A percentile compares a stretch with the other conserved stretches of the same genome.
phyloP scores from a whole-genome alignment of 1,284 basidiomycete species.

The Neonothopanus nambi region DNA sequence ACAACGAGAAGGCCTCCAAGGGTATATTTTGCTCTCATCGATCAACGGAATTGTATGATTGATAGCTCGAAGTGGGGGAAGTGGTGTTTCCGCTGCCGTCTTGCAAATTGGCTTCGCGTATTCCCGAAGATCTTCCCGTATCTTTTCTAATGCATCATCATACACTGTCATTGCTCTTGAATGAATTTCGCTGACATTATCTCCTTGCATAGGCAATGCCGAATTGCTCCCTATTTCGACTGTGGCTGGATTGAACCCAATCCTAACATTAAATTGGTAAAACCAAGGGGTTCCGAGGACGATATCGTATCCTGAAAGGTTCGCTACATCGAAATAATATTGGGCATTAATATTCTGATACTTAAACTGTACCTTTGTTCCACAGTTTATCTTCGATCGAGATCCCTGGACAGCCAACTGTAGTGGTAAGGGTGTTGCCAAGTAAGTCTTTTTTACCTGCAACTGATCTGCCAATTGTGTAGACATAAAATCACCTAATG shows the following conservation, averaged over 20 bases:
- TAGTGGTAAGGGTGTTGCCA: conserved; percentile 26
- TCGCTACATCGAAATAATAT: conserved; percentile 27
- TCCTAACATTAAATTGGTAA: conserved; percentile 26
- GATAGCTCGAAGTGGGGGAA: conserved; percentile 32
- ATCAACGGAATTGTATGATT: conserved; percentile 37
- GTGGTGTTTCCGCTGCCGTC: conserved; percentile 21
- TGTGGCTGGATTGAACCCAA: conserved; percentile 16
- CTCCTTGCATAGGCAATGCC: conserved; percentile 21
- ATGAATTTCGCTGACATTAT: conserved; percentile 20
- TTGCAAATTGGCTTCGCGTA: conserved; percentile 28
- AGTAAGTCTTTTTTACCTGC: conserved; percentile 17
- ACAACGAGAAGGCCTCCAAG: conserved; percentile 28
- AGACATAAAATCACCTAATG: conserved; percentile 40
- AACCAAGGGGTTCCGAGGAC: conserved; percentile 34
- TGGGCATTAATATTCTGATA: conserved; percentile 17
- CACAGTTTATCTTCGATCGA: conserved; percentile 18
- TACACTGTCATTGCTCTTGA: conserved; percentile 19
- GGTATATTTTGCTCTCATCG: conserved; percentile 28
- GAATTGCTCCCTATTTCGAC: conserved; percentile 22
- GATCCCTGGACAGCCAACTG: conserved; percentile 34
- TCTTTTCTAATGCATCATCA: conserved; percentile 18
- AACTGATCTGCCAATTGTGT: conserved; percentile 31
- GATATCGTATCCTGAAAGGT: conserved; percentile 33
- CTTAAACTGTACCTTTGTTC: conserved; percentile 12
- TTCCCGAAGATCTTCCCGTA: conserved; percentile 16